Conservation (phyloP, 2,329 filamentous ascomycete genomes). For the Fusarium nurragi region DNA sequence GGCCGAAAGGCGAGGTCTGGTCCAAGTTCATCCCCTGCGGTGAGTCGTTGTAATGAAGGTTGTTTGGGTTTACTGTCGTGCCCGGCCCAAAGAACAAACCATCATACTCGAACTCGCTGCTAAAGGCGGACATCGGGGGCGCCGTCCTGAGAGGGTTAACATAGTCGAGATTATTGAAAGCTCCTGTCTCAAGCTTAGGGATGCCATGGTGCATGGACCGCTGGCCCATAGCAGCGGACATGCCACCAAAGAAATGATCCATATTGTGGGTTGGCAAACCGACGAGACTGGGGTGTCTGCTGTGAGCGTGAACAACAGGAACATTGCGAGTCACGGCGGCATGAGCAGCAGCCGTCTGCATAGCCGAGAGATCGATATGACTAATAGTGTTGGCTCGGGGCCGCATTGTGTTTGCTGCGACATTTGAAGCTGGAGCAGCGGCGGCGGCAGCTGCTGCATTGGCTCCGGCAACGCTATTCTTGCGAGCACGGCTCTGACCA, state of each 20-base stretch:
- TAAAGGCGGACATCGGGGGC: slow-evolving; percentile 70
- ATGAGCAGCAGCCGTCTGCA: slow-evolving; percentile 74
- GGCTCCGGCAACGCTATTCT: slow-evolving; percentile 83
- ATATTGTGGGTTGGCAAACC: slow-evolving; percentile 69
- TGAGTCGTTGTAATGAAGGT: slow-evolving; percentile 85
- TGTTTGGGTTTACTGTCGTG: slow-evolving; percentile 74
- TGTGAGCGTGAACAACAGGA: slow-evolving; percentile 67
- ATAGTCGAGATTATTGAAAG: slow-evolving; percentile 71
- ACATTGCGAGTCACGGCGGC: slow-evolving; percentile 60
- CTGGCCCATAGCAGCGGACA: slow-evolving; percentile 74
- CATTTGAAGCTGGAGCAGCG: slow-evolving; percentile 54
- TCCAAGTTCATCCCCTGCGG: slow-evolving; percentile 73
- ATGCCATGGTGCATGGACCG: slow-evolving; percentile 74
- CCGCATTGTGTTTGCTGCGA: slow-evolving; percentile 71
- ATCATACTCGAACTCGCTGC: slow-evolving; percentile 59
- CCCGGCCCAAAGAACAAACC: slow-evolving; percentile 74
- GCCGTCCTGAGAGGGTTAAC: slow-evolving; percentile 80
- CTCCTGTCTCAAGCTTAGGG: slow-evolving; percentile 83
- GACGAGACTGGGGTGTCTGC: slow-evolving; percentile 78
- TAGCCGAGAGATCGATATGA: slow-evolving; percentile 81
- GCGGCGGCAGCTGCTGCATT: slow-evolving; percentile 56
- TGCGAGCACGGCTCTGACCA: slow-evolving; percentile 79
- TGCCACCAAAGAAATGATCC: slow-evolving; percentile 75
- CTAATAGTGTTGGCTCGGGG: slow-evolving; percentile 96
- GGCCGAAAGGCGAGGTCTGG: slow-evolving; percentile 67